A percentile compares a stretch with the other conserved stretches of the same genome.
phyloP scores from a whole-genome alignment of 352 stramenopile species.

The Phytophthora sojae region DNA sequence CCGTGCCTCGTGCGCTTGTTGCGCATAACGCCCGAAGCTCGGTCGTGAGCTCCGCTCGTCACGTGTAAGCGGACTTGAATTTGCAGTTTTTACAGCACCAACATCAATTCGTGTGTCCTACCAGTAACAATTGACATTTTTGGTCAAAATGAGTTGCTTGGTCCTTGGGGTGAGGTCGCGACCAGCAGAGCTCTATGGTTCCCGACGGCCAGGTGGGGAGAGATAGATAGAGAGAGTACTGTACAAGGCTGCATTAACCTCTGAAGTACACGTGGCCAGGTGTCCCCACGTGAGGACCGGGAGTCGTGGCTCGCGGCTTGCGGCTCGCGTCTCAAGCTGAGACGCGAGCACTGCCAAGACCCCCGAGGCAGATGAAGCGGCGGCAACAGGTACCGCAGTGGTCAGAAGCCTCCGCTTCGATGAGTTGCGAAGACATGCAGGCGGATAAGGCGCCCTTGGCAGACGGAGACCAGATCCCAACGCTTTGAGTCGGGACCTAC shows the following conservation, averaged over 20 bases:
- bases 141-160: background rate
- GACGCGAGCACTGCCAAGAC: background rate
- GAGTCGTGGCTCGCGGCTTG: background rate
- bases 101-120: background rate
- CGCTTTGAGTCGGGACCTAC: conserved; percentile 22
- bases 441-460: conserved; percentile 17
- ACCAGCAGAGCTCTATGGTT: background rate
- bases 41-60: conserved; percentile 4
- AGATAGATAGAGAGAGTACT: background rate
- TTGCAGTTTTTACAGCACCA: background rate
- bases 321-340: background rate
- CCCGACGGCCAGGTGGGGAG: background rate
- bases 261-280: too few relatives aligned
- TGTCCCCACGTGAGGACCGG: too few relatives aligned
- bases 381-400: background rate
- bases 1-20: conserved; percentile 6
- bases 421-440: conserved; percentile 7
- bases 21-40: background rate
- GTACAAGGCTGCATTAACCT: background rate
- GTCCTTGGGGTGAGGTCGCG: background rate
- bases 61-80: background rate
- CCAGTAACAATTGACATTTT: background rate
- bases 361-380: conserved; percentile 17
- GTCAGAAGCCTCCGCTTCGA: conserved; percentile 5
- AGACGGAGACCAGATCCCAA: conserved; percentile 29